phyloP scores from a whole-genome alignment of 2,329 filamentous ascomycete species.

The Alternaria burnsii region DNA sequence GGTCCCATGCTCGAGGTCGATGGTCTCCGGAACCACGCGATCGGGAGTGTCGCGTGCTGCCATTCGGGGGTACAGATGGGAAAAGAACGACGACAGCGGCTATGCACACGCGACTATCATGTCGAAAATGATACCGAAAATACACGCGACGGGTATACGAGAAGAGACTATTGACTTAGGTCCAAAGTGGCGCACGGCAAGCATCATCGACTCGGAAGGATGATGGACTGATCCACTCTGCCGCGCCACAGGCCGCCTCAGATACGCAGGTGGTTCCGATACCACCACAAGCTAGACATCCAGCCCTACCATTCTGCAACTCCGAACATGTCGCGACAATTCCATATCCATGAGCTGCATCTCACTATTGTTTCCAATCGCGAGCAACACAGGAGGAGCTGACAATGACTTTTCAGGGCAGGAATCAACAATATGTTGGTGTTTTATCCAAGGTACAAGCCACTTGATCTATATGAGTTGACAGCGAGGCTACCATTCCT shows the following conservation, averaged over 20 bases:
- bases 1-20: constrained; percentile 21
- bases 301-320: background rate
- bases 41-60: constrained; percentile 11
- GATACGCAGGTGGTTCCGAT: background rate
- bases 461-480: background rate
- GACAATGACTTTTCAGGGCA: background rate
- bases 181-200: constrained; percentile 6
- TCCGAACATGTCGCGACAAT: background rate
- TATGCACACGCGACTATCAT: constrained; percentile 7
- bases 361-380: background rate
- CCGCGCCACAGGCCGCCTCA: constrained; percentile 1
- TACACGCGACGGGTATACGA: background rate
- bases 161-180: background rate
- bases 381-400: background rate
- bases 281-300: background rate
- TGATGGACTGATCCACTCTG: constrained; percentile 3
- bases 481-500: background rate
- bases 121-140: background rate
- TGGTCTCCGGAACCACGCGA: constrained; percentile 7
- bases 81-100: background rate
- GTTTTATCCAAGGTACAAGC: background rate
- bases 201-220: constrained; percentile 8
- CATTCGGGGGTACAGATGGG: background rate
- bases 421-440: background rate
- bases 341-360: background rate